A percentile compares a stretch with the other conserved stretches of the same genome.
phyloP scores from a whole-genome alignment of 2,329 filamentous ascomycete genomes.

The Escovopsis sp. region DNA sequence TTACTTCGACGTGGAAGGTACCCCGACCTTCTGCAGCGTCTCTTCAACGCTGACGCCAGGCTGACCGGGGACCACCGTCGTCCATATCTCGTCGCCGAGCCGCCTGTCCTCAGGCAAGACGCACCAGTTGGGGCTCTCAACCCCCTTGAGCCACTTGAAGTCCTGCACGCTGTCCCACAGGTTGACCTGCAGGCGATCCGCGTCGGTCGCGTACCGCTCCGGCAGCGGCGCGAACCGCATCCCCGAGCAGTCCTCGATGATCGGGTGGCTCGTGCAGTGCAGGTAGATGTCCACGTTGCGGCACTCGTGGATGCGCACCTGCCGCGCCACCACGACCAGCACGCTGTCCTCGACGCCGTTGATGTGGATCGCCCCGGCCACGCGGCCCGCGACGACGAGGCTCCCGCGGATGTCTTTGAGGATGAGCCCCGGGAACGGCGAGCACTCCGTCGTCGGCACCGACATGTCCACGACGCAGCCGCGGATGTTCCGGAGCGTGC shows the following conservation, averaged over 20 bases:
- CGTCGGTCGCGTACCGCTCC: constrained; percentile 34
- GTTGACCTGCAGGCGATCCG: constrained; percentile 33
- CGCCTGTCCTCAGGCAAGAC: constrained; percentile 45
- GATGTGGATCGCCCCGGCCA: constrained; percentile 69
- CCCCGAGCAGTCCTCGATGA: constrained; percentile 75
- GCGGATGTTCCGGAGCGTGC: constrained; percentile 52
- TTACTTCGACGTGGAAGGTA: too few relatives aligned
- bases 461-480: constrained; percentile 72
- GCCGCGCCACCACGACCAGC: constrained; percentile 66
- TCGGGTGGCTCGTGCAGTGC: constrained; percentile 66
- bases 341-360: constrained; percentile 58
- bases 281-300: constrained; percentile 71
- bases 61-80: constrained; percentile 47
- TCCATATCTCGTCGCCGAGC: constrained; percentile 52
- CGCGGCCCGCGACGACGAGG: constrained; percentile 62
- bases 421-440: constrained; percentile 52
- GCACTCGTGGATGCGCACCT: constrained; percentile 87
- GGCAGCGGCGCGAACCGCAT: constrained; percentile 72
- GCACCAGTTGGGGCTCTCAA: constrained; percentile 78
- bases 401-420: constrained; percentile 56
- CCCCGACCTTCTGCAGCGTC: constrained; percentile 40
- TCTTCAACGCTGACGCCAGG: constrained; percentile 47
- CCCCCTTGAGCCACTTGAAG: constrained; percentile 89
- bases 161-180: constrained; percentile 88
- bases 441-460: constrained; percentile 36